These are phyloP conservation scores for Filobasidium uniguttulatum DNA, from an alignment of 1,284 basidiomycete genomes.

Conservation along the genomic window DNA sequence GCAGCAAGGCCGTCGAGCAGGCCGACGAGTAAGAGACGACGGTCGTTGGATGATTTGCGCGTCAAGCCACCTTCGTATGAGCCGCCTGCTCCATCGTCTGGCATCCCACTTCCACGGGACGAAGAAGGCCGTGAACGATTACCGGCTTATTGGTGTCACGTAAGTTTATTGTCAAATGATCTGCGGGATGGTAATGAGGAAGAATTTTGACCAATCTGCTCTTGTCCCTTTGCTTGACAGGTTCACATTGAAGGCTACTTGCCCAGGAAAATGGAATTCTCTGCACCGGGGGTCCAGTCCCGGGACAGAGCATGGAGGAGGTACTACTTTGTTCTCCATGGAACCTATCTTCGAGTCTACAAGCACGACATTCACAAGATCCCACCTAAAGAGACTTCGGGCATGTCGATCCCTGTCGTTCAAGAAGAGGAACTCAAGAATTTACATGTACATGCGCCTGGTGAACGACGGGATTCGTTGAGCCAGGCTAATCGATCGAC, in stretches of 20 bases:
- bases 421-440: conserved; percentile 28
- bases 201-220: too few species aligned
- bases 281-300: conserved; percentile 66
- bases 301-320: conserved; percentile 83
- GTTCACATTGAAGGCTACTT: conserved; percentile 74
- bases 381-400: conserved; percentile 27
- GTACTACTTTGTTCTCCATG: conserved; percentile 79
- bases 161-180: conserved; percentile 16
- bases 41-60: conserved; percentile 38
- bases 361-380: conserved; percentile 45
- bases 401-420: conserved; percentile 24
- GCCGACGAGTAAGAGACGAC: conserved; percentile 28
- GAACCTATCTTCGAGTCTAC: conserved; percentile 77
- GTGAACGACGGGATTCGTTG: conserved; percentile 27
- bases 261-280: conserved; percentile 91
- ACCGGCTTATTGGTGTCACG: conserved; percentile 66
- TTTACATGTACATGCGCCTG: conserved; percentile 37
- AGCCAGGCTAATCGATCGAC: not conserved
- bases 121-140: conserved; percentile 72
- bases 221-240: conserved; percentile 15
- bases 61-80: conserved; percentile 36
- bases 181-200: not conserved
- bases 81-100: conserved; percentile 25
- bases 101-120: conserved; percentile 36
- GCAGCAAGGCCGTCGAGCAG: too few species aligned